A percentile compares a stretch with the other conserved stretches of the same genome.
phyloP scores from a whole-genome alignment of 2,329 filamentous ascomycete species.

The Paecilomyces variotii region DNA sequence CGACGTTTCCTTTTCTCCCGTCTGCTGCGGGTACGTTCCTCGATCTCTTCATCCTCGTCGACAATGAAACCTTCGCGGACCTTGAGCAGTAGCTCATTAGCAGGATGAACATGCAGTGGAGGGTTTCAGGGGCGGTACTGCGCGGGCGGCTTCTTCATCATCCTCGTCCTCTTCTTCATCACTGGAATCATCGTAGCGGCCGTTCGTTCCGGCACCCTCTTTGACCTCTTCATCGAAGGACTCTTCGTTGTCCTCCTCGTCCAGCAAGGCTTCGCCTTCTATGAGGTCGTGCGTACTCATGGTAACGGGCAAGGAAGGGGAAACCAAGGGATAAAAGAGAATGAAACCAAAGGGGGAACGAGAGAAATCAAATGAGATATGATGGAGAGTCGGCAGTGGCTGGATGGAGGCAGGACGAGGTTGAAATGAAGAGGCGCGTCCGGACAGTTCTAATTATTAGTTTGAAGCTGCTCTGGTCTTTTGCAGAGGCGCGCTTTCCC shows the following conservation, averaged over 20 bases:
- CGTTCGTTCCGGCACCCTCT: constrained; percentile 30
- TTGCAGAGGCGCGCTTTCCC: constrained; percentile 3
- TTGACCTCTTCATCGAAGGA: constrained; percentile 64
- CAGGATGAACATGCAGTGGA: not conserved
- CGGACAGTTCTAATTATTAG: not conserved
- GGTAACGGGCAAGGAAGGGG: not conserved
- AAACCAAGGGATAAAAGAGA: not conserved
- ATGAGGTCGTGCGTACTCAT: constrained; percentile 64
- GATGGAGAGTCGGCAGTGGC: not conserved
- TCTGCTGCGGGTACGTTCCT: constrained; percentile 52
- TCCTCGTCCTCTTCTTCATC: constrained; percentile 91
- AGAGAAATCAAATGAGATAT: not conserved
- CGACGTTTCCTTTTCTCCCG: constrained; percentile 70
- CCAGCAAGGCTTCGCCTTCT: constrained; percentile 76
- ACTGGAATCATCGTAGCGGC: constrained; percentile 68
- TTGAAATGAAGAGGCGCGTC: not conserved
- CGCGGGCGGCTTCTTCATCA: constrained; percentile 74
- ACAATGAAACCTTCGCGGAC: constrained; percentile 93
- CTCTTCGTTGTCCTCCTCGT: constrained; percentile 76
- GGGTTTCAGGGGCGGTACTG: constrained; percentile 43
- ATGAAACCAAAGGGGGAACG: not conserved
- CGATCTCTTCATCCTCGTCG: constrained; percentile 78
- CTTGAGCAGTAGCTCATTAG: constrained; percentile 38
- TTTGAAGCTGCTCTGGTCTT: not conserved
- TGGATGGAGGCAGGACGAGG: not conserved